Evolutionary conservation across 495 filamentous ascomycete species (phyloP).

Genomic region (Echria macrotheca): DNA sequence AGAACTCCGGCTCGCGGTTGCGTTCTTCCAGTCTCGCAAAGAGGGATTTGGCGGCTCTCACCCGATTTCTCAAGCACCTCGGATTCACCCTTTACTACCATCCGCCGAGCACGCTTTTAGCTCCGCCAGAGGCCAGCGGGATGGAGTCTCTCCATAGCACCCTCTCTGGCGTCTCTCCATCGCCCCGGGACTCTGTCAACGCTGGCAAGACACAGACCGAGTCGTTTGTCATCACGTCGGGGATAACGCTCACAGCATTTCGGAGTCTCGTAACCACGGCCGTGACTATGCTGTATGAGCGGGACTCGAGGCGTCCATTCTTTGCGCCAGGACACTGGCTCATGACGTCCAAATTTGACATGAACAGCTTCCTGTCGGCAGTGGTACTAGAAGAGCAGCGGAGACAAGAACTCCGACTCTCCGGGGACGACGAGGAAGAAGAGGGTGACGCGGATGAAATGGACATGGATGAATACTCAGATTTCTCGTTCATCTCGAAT

Average conservation of each 20-base stretch:
- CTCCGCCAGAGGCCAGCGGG: neutral
- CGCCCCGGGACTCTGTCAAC: neutral
- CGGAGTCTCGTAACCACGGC: conserved; percentile 77
- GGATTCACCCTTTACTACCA: conserved; percentile 88
- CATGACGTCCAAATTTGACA: conserved; percentile 87
- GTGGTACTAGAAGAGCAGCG: conserved; percentile 87
- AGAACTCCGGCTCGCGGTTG: conserved; percentile 25
- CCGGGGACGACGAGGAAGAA: conserved; percentile 44
- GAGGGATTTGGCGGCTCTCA: conserved; percentile 65
- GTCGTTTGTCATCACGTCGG: conserved; percentile 29
- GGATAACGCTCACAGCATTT: conserved; percentile 73
- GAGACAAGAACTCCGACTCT: conserved; percentile 54
- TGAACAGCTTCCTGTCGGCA: conserved; percentile 80
- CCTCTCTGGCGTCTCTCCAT: neutral
- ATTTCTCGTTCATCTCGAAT: conserved; percentile 19
- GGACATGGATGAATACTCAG: conserved; percentile 32
- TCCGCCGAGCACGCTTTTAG: conserved; percentile 48
- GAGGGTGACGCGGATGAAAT: conserved; percentile 37
- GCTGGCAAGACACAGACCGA: neutral
- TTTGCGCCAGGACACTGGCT: conserved; percentile 82
- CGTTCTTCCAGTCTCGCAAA: conserved; percentile 67
- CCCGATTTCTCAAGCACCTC: conserved; percentile 86
- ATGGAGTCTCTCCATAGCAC: conserved; percentile 4
- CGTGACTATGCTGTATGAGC: conserved; percentile 82
- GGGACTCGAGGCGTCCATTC: conserved; percentile 86